A percentile compares a stretch with the other conserved stretches of the same genome.
These are phyloP conservation scores for Aspergillus sp. DNA, from an alignment of 2,329 filamentous ascomycete species.

Conservation along the genomic window DNA sequence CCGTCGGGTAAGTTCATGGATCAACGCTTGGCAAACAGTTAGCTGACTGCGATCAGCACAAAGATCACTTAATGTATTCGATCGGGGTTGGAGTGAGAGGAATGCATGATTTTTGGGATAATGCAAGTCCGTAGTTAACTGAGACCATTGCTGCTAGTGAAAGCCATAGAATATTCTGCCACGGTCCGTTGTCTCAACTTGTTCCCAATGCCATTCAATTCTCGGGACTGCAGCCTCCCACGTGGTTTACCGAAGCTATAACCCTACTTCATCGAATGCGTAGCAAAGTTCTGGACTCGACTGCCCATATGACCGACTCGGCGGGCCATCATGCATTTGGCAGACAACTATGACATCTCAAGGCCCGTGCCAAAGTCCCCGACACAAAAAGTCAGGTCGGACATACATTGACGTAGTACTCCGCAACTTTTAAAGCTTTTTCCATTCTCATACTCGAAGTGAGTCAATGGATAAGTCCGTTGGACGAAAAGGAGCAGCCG, in stretches of 20 bases:
- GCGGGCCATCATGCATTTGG: background rate
- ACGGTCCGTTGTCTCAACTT: no score
- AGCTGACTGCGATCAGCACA: constrained; percentile 22
- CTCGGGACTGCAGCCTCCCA: no score
- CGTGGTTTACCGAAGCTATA: no score
- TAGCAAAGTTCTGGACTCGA: no score
- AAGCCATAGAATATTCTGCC: no score
- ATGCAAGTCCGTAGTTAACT: no score
- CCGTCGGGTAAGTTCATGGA: constrained; percentile 33
- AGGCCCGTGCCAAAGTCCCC: background rate
- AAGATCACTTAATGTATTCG: constrained; percentile 33
- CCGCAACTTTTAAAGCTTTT: background rate
- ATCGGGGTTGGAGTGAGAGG: constrained; percentile 29
- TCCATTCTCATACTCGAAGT: background rate
- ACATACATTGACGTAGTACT: background rate
- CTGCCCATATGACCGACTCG: background rate
- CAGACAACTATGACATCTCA: background rate
- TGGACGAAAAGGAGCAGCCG: background rate
- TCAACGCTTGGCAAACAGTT: background rate
- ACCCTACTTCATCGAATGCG: no score
- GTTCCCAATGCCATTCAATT: no score
- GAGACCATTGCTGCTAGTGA: no score
- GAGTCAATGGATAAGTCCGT: background rate
- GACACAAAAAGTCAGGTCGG: background rate
- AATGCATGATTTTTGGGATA: background rate